Evolutionary conservation across 129 eudicot species (phyloP).

Genomic region (Artemisia argyi): DNA sequence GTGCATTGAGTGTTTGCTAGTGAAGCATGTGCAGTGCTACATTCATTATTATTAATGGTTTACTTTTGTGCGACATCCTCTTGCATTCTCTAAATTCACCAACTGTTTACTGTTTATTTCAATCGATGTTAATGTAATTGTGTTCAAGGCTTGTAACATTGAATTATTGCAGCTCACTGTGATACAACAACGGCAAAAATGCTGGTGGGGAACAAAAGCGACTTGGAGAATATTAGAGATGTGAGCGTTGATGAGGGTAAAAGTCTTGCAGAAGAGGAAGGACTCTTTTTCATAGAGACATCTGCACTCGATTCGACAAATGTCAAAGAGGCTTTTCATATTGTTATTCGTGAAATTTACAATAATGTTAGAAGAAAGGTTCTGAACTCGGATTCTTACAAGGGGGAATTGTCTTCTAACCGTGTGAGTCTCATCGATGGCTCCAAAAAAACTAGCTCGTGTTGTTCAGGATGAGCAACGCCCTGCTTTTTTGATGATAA

Average conservation of each 20-base stretch:
- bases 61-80: too few relatives aligned
- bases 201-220: constrained; percentile 88
- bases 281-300: constrained; percentile 85
- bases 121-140: too few relatives aligned
- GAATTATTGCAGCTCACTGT: constrained; percentile 68
- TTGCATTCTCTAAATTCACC: too few relatives aligned
- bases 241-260: constrained; percentile 77
- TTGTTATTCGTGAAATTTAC: constrained; percentile 70
- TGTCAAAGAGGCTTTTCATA: constrained; percentile 73
- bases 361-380: constrained; percentile 66
- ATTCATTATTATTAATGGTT: background rate
- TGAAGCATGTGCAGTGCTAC: background rate
- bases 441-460: constrained; percentile 34
- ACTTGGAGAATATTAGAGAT: constrained; percentile 75
- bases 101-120: too few relatives aligned
- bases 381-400: constrained; percentile 75
- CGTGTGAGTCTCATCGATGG: constrained; percentile 64
- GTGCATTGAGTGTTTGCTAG: background rate
- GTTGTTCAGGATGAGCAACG: constrained; percentile 57
- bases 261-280: constrained; percentile 79
- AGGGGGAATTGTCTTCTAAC: constrained; percentile 72
- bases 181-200: constrained; percentile 75
- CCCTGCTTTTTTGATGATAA: constrained; percentile 19
- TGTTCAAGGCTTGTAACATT: background rate
- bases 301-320: constrained; percentile 81